Evolutionary conservation across 1,139 yeast species (phyloP).

Genomic region (Nakaseomyces glabratus): DNA sequence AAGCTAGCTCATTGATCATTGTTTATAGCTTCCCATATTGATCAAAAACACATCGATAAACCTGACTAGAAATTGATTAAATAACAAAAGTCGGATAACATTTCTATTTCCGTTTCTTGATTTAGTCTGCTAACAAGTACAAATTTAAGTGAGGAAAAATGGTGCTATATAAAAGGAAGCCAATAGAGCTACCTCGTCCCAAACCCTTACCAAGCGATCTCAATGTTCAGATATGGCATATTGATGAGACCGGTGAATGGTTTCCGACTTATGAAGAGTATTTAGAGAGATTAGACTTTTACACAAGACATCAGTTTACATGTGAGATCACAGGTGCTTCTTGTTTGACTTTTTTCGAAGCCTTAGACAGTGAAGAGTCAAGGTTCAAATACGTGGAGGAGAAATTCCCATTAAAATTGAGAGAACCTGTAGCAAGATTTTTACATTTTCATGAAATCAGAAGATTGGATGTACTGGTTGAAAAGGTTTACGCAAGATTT

Average conservation of each 20-base stretch:
- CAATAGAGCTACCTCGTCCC: slow-evolving; percentile 50
- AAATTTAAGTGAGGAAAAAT: too few species aligned
- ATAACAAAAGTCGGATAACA: too few species aligned
- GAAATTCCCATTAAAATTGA: slow-evolving; percentile 80
- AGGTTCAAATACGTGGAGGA: slow-evolving; percentile 67
- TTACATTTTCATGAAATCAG: slow-evolving; percentile 79
- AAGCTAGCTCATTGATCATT: too few species aligned
- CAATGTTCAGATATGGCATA: slow-evolving; percentile 57
- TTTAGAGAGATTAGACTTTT: slow-evolving; percentile 59
- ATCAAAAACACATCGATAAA: too few species aligned
- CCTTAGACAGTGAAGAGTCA: slow-evolving; percentile 61
- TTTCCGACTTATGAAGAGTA: slow-evolving; percentile 69
- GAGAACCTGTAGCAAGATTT: slow-evolving; percentile 80
- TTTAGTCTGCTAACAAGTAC: too few species aligned
- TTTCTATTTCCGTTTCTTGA: too few species aligned
- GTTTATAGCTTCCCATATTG: too few species aligned
- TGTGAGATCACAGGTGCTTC: slow-evolving; percentile 96
- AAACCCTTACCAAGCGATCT: slow-evolving; percentile 47
- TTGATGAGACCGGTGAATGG: slow-evolving; percentile 84
- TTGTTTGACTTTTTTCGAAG: slow-evolving; percentile 83
- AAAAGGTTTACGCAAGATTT: slow-evolving; percentile 66
- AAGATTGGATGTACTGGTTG: slow-evolving; percentile 78
- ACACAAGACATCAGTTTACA: slow-evolving; percentile 68
- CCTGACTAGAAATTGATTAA: too few species aligned
- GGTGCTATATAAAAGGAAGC: slow-evolving; percentile 70